phyloP scores from a whole-genome alignment of 768 basidiomycete species.

The Rossbeevera mucosa region DNA sequence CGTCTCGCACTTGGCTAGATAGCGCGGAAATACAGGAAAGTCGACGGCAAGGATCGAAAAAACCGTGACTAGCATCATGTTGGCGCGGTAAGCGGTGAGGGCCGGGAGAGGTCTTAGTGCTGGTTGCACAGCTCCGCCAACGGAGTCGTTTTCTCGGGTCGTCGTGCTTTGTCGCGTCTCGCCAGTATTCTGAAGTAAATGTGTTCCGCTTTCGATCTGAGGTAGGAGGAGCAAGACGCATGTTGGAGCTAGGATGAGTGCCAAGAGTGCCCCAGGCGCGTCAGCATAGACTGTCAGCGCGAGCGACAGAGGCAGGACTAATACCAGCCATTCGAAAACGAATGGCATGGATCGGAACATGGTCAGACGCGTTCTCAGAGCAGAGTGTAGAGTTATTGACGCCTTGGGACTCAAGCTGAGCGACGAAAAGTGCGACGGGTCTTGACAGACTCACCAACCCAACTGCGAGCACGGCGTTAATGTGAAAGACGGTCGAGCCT shows the following conservation, averaged over 20 bases:
- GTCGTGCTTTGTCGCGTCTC: not conserved
- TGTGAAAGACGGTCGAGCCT: slow-evolving; percentile 63
- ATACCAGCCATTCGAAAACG: slow-evolving; percentile 53
- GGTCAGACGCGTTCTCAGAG: slow-evolving; percentile 47
- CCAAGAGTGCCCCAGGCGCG: slow-evolving; percentile 48
- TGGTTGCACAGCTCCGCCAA: not conserved
- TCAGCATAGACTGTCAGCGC: slow-evolving; percentile 75
- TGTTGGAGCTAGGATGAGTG: slow-evolving; percentile 45
- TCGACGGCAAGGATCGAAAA: slow-evolving; percentile 94
- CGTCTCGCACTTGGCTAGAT: slow-evolving; percentile 87
- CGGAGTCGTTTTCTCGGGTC: not conserved
- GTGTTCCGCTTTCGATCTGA: slow-evolving; percentile 40
- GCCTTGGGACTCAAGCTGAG: slow-evolving; percentile 42
- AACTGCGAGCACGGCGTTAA: slow-evolving; percentile 64
- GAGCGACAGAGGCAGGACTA: slow-evolving; percentile 75
- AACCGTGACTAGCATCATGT: slow-evolving; percentile 93
- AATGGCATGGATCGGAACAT: slow-evolving; percentile 36
- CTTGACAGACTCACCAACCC: slow-evolving; percentile 48
- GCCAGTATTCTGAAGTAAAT: slow-evolving; percentile 45
- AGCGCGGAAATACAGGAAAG: slow-evolving; percentile 86
- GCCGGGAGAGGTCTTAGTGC: slow-evolving; percentile 56
- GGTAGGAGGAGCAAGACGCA: slow-evolving; percentile 42
- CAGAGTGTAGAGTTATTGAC: slow-evolving; percentile 67
- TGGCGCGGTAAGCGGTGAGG: slow-evolving; percentile 82
- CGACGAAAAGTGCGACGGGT: not conserved